Evolutionary conservation across 495 filamentous ascomycete genomes (phyloP).

Genomic region (Hyphodiscus hymeniophilus): DNA sequence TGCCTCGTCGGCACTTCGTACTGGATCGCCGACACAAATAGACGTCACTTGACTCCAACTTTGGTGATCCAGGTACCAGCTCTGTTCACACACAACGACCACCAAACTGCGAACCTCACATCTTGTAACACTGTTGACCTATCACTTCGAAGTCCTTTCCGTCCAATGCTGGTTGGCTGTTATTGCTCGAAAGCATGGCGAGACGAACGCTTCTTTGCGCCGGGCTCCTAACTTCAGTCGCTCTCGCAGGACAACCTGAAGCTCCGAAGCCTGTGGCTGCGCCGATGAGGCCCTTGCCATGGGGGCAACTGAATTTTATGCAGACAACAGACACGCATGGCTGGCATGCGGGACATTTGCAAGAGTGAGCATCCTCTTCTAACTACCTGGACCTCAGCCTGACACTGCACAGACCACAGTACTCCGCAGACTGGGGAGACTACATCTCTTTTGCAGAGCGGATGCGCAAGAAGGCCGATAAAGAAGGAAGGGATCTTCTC

Average conservation of each 20-base stretch:
- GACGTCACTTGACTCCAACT: too few species aligned
- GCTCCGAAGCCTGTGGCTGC: constrained; percentile 72
- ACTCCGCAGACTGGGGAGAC: constrained; percentile 94
- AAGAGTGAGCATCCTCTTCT: constrained; percentile 50
- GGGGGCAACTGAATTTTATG: constrained; percentile 91
- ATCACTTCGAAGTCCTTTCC: not conserved
- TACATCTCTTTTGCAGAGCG: constrained; percentile 88
- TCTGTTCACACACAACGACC: too few species aligned
- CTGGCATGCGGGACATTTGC: constrained; percentile 89
- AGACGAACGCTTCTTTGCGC: constrained; percentile 20
- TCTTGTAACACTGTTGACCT: too few species aligned
- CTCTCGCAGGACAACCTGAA: constrained; percentile 62
- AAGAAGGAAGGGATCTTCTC: constrained; percentile 70
- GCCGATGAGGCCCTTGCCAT: constrained; percentile 72
- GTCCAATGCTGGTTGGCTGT: not conserved
- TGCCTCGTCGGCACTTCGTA: too few species aligned
- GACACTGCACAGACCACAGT: constrained; percentile 54
- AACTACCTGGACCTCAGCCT: not conserved
- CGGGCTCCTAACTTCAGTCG: constrained; percentile 15
- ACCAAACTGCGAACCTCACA: too few species aligned
- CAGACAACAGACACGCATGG: constrained; percentile 94
- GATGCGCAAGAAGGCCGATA: constrained; percentile 69
- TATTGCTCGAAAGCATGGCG: constrained; percentile 5
- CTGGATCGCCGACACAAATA: too few species aligned
- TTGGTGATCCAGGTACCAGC: too few species aligned